A percentile compares a stretch with the other conserved stretches of the same genome.
Evolutionary conservation across 352 stramenopile species (phyloP).

Genomic region (Peronospora farinosa): DNA sequence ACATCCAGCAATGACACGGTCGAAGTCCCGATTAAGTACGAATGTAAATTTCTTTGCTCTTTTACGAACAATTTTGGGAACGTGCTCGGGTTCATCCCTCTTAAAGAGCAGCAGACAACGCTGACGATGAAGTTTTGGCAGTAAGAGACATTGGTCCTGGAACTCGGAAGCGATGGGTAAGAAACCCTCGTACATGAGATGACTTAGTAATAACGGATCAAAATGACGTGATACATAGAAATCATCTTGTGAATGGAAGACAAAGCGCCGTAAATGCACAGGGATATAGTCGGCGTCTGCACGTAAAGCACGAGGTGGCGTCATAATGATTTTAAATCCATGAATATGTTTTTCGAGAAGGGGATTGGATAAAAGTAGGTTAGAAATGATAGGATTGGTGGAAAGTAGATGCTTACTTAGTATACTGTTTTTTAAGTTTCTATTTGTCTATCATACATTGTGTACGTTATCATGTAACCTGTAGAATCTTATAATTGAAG

Average conservation of each 20-base stretch:
- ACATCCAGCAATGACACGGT: conserved; percentile 85
- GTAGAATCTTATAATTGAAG: neutral
- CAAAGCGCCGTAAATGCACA: conserved; percentile 69
- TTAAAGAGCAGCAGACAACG: conserved; percentile 78
- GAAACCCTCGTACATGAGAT: conserved; percentile 93
- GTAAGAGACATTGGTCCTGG: conserved; percentile 54
- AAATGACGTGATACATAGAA: conserved; percentile 90
- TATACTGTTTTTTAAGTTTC: no score
- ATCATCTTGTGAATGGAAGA: conserved; percentile 90
- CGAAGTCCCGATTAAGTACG: conserved; percentile 86
- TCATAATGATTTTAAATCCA: neutral
- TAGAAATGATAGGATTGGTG: neutral
- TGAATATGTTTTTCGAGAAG: neutral
- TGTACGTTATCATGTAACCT: neutral
- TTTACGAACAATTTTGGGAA: conserved; percentile 88
- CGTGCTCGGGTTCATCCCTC: conserved; percentile 45
- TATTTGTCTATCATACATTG: no score
- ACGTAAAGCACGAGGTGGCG: conserved; percentile 10
- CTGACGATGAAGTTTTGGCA: conserved; percentile 87
- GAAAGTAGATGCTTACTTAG: neutral
- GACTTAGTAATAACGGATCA: conserved; percentile 79
- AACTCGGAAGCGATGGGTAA: conserved; percentile 89
- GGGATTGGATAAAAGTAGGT: neutral
- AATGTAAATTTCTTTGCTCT: conserved; percentile 83
- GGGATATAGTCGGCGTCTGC: conserved; percentile 82